Evolutionary conservation across 164 flowering plant genomes (phyloP).

Genomic region (Nymphaea thermarum): DNA sequence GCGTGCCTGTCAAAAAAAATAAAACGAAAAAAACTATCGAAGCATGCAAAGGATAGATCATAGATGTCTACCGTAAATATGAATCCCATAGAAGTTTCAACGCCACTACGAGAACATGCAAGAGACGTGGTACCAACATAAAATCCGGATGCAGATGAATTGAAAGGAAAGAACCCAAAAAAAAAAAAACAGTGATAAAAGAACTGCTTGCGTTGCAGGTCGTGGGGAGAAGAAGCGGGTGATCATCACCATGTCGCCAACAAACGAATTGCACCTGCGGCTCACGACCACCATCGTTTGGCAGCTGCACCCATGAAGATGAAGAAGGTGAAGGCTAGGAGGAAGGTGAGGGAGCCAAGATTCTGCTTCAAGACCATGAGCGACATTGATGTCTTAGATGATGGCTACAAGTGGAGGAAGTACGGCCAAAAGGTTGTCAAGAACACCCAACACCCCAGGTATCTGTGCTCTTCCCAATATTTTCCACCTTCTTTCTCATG

Average conservation of each 20-base stretch:
- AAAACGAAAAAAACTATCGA: too few relatives aligned
- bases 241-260: not conserved
- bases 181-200: too few relatives aligned
- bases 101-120: too few relatives aligned
- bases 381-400: constrained; percentile 83
- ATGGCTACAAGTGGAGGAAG: constrained; percentile 92
- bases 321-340: constrained; percentile 73
- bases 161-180: too few relatives aligned
- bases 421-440: constrained; percentile 93
- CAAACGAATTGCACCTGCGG: constrained; percentile 9
- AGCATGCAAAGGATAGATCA: too few relatives aligned
- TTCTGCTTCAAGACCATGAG: constrained; percentile 93
- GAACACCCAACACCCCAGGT: constrained; percentile 93
- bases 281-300: constrained; percentile 19
- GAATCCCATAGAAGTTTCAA: too few relatives aligned
- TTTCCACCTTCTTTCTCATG: too few relatives aligned
- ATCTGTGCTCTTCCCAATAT: not conserved
- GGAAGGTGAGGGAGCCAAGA: constrained; percentile 86
- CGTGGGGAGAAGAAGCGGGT: constrained; percentile 43
- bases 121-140: too few relatives aligned
- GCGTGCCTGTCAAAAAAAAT: too few relatives aligned
- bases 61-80: too few relatives aligned
- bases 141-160: too few relatives aligned
- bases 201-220: constrained; percentile 18
- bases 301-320: constrained; percentile 58